Conservation (phyloP, 1,284 basidiomycete genomes). For the Malassezia pachydermatis region DNA sequence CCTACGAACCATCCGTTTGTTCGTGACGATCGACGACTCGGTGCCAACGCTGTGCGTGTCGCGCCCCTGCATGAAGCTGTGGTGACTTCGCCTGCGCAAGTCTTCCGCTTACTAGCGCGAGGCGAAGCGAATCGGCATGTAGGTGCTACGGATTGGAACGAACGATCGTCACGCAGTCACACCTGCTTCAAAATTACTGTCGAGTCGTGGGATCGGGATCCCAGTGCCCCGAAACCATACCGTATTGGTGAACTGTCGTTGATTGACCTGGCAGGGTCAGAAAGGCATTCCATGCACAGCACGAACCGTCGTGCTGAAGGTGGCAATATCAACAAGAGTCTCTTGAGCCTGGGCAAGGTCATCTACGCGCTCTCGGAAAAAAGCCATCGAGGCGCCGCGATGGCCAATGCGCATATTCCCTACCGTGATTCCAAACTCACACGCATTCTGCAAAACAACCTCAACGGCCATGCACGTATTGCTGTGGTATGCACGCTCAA, state of each 20-base stretch:
- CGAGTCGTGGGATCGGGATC: conserved; percentile 25
- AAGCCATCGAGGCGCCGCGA: not conserved
- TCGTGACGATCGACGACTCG: conserved; percentile 26
- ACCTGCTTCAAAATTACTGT: conserved; percentile 57
- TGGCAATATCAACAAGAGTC: conserved; percentile 55
- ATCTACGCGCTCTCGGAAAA: conserved; percentile 42
- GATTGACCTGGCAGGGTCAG: conserved; percentile 93
- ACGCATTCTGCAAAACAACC: conserved; percentile 96
- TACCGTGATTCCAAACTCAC: conserved; percentile 99
- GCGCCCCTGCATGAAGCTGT: conserved; percentile 76
- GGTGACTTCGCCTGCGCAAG: conserved; percentile 75
- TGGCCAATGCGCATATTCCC: conserved; percentile 59
- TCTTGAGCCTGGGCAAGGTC: conserved; percentile 46
- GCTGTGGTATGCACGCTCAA: conserved; percentile 85
- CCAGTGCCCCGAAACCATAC: conserved; percentile 6
- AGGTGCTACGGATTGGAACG: conserved; percentile 95
- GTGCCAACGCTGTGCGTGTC: conserved; percentile 50
- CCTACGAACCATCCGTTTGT: conserved; percentile 55
- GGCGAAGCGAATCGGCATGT: conserved; percentile 82
- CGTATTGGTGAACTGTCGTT: conserved; percentile 56
- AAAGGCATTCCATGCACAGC: conserved; percentile 58
- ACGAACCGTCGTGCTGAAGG: conserved; percentile 41
- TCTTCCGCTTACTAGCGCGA: conserved; percentile 68
- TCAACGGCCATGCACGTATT: conserved; percentile 86
- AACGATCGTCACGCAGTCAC: conserved; percentile 80